Evolutionary conservation across 2,329 filamentous ascomycete genomes (phyloP).

Genomic region (Trichoderma polysporum): DNA sequence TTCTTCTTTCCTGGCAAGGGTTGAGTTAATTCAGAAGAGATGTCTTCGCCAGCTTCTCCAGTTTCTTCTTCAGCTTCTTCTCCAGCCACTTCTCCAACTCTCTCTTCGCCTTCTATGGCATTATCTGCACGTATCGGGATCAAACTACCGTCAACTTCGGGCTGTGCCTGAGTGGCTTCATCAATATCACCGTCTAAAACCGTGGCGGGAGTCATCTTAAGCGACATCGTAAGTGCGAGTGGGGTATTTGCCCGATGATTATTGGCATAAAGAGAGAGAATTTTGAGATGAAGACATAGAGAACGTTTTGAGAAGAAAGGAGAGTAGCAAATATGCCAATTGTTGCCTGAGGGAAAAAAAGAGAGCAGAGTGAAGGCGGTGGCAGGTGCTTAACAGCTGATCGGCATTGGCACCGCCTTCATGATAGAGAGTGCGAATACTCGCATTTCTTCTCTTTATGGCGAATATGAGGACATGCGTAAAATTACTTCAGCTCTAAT

Average conservation of each 20-base stretch:
- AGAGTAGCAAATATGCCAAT: neutral
- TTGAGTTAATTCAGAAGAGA: neutral
- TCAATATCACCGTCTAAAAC: neutral
- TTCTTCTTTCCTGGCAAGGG: conserved; percentile 23
- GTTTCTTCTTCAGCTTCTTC: neutral
- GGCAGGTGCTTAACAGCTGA: conserved; percentile 10
- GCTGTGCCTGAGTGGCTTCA: neutral
- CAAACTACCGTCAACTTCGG: neutral
- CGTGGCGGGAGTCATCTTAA: neutral
- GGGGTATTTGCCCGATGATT: neutral
- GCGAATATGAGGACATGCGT: neutral
- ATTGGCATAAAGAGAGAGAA: neutral
- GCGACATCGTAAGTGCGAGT: neutral
- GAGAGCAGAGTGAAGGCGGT: neutral
- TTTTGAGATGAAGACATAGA: neutral
- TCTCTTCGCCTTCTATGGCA: neutral
- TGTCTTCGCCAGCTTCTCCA: neutral
- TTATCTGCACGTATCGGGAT: neutral
- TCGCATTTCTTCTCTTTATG: neutral
- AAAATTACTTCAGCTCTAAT: neutral
- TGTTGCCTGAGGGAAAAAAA: neutral
- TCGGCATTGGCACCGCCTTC: neutral
- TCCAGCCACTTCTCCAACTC: neutral
- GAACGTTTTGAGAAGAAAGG: neutral
- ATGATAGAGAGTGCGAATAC: neutral